Conservation (phyloP, 2,329 filamentous ascomycete genomes). For the Arthroderma sp. region DNA sequence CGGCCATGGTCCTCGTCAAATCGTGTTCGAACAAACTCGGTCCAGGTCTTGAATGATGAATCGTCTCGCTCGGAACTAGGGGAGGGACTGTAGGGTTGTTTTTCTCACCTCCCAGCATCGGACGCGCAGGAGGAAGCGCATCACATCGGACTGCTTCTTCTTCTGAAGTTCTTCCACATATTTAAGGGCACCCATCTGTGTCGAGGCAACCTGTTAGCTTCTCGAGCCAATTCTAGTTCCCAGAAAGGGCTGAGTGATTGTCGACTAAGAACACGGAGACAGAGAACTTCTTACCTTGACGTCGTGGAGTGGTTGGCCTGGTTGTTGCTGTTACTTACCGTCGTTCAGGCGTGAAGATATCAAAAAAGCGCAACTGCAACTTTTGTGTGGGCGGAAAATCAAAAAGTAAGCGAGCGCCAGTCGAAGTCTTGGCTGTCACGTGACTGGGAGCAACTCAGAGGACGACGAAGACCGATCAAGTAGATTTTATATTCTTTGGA, state of each 20-base stretch:
- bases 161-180: constrained; percentile 99
- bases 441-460: not conserved
- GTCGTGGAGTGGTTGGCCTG: constrained; percentile 33
- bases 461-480: not conserved
- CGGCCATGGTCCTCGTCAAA: constrained; percentile 6
- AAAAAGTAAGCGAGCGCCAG: constrained; percentile 1
- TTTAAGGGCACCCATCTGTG: constrained; percentile 97
- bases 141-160: constrained; percentile 99
- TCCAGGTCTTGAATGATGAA: constrained; percentile 2
- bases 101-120: constrained; percentile 92
- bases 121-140: constrained; percentile 98
- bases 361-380: not conserved
- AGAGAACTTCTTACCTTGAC: constrained; percentile 31
- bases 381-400: constrained; percentile 3
- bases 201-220: constrained; percentile 10
- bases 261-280: not conserved
- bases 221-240: not conserved
- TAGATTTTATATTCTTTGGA: not conserved
- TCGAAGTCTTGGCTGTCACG: not conserved
- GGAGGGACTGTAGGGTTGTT: not conserved
- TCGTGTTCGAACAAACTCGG: constrained; percentile 15
- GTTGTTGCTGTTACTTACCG: constrained; percentile 32
- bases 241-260: not conserved
- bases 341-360: constrained; percentile 21
- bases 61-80: constrained; percentile 1